phyloP scores from a whole-genome alignment of 176 grass and related monocot genomes.

The Cocos nucifera region DNA sequence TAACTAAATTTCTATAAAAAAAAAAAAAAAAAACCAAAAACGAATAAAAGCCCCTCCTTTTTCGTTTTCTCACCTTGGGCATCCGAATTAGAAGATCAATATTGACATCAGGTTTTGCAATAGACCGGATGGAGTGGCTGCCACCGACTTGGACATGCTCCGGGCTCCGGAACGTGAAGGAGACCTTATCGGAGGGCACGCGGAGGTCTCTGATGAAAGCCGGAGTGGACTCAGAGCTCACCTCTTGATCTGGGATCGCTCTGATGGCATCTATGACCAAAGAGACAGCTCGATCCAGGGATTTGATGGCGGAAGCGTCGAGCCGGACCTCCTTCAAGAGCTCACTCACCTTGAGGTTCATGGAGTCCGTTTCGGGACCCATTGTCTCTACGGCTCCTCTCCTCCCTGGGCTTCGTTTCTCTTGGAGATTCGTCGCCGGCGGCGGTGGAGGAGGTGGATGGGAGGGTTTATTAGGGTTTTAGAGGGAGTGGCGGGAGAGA shows the following conservation, averaged over 20 bases:
- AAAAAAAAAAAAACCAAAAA: not conserved
- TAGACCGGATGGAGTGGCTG: conserved; percentile 41
- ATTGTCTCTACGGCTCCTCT: too few species aligned
- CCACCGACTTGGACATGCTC: conserved; percentile 47
- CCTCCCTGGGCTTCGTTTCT: too few species aligned
- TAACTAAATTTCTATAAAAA: conserved; percentile 6
- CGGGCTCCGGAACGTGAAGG: conserved; percentile 48
- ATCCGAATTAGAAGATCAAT: conserved; percentile 72
- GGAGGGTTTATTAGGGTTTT: too few species aligned
- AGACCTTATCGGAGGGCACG: conserved; percentile 37
- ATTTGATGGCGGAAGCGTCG: conserved; percentile 20
- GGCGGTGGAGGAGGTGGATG: too few species aligned
- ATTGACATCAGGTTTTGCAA: conserved; percentile 56
- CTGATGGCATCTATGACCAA: conserved; percentile 44
- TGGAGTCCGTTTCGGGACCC: conserved; percentile 12
- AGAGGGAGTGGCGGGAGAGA: too few species aligned
- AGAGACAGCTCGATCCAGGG: conserved; percentile 25
- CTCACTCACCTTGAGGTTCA: conserved; percentile 44
- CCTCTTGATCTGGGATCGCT: conserved; percentile 42
- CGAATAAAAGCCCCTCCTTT: not conserved
- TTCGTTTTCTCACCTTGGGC: conserved; percentile 49
- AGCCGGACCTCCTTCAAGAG: conserved; percentile 50
- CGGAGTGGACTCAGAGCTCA: conserved; percentile 17
- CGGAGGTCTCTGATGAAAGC: conserved; percentile 62
- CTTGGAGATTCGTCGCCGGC: too few species aligned